Conservation (phyloP, 2,329 filamentous ascomycete genomes). For the Colletotrichum musae region DNA sequence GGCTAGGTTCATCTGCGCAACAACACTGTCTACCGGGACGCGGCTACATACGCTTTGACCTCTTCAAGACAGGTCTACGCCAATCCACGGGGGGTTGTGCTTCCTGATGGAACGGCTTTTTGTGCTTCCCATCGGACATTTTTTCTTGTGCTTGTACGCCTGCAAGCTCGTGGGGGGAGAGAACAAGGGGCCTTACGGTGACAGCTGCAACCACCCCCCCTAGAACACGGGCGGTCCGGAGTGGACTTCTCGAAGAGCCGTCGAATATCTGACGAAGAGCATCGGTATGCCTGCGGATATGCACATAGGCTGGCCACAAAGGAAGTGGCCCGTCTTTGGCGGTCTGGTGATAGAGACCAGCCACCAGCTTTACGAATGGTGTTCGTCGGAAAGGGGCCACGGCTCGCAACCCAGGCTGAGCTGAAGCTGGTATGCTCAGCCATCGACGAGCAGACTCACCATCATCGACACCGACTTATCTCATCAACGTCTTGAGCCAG, state of each 20-base stretch:
- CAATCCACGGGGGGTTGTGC: constrained; percentile 17
- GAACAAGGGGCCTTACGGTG: constrained; percentile 55
- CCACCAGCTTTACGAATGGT: not conserved
- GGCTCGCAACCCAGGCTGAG: not conserved
- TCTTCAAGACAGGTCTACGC: not conserved
- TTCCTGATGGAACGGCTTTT: constrained; percentile 12
- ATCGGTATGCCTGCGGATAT: constrained; percentile 48
- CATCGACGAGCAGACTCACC: not conserved
- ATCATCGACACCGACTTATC: constrained; percentile 18
- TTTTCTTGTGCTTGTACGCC: constrained; percentile 55
- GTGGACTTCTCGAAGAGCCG: constrained; percentile 57
- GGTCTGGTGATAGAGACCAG: constrained; percentile 41
- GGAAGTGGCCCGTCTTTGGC: constrained; percentile 41
- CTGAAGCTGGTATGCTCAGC: constrained; percentile 4
- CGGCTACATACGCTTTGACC: not conserved
- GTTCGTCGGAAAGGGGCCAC: constrained; percentile 1
- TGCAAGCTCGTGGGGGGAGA: constrained; percentile 53
- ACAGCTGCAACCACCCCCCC: constrained; percentile 57
- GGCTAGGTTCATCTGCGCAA: not conserved
- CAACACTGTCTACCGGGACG: not conserved
- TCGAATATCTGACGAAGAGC: constrained; percentile 50
- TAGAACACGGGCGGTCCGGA: constrained; percentile 45
- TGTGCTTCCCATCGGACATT: constrained; percentile 42
- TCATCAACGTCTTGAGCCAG: constrained; percentile 36
- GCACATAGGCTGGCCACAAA: constrained; percentile 52